Base-by-base conservation (phyloP, 768 basidiomycete genomes). In the Rhizopogon rudus region DNA sequence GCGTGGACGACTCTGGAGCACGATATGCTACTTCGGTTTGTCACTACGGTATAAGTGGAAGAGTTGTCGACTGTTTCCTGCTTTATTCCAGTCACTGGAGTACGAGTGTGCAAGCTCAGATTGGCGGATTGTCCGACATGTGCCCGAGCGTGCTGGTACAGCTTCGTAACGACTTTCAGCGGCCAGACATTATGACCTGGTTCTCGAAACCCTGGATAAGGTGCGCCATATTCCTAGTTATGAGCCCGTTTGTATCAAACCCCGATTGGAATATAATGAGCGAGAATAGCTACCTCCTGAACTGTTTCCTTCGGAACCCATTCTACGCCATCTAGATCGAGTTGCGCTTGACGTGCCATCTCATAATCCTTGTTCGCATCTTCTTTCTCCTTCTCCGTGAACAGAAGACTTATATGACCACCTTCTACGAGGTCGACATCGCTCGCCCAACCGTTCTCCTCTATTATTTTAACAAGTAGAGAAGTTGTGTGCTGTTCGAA, bases 1-100 rank as follows among this genome's bases (percentile, higher is more conserved):
- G 91, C 91, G 65, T 94, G 91, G 4, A 97, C 73, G 43, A 96
- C 80, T 56, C 84, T 82, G 17, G 75, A 68, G 58, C 87, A 84
- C 4, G 65, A 41, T 20, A 93, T 66, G 1, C 63, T 59, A 1
- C 93, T 92, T n/a, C 91, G 80, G 0, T 84, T 78, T 0, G 92
- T 94, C 4, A 65, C 60, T 12, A 89, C 66, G 0, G 63, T 63
- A 12, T 73, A 75, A 9, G 56, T 12, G 5, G 55, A 43, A 5
- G 40, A 17, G 10, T 37, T 55, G 2, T 43, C 20, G 35, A 22
- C 9, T 7, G 14, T 37, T 22, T 31, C 40, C 33, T 25, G 28
- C 10, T 12, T 37, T 40, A 85, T 74, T 41, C 73, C 70, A 5
- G 73, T 81, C 29, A 85, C 90, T 0, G 88, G 86, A 0, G 91